Percentiles rank a stretch among this genome's conserved stretches.
Conservation (phyloP, 108 stramenopile genomes). For the Skeletonema grethae region DNA sequence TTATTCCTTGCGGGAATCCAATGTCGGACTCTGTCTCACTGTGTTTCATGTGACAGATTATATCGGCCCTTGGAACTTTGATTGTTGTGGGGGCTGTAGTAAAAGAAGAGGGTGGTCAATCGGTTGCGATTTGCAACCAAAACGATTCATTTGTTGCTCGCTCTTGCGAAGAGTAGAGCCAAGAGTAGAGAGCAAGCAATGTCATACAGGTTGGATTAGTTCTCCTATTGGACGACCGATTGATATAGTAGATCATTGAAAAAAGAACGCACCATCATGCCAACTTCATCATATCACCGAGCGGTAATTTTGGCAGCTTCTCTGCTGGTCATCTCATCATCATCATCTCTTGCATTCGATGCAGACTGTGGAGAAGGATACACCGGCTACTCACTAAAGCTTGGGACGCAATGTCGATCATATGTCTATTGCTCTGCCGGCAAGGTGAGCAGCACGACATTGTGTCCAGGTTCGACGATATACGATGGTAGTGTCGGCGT, state of each 20-base stretch:
- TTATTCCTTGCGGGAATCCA: no score
- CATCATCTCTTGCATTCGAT: slow-evolving; percentile 3
- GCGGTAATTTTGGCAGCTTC: not conserved
- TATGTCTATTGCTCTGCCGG: slow-evolving; percentile 38
- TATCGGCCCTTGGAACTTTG: not conserved
- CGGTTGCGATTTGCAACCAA: not conserved
- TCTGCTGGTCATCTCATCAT: not conserved
- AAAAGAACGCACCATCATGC: not conserved
- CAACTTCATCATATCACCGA: not conserved
- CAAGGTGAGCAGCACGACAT: not conserved
- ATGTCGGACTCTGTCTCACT: no score
- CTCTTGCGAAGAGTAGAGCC: no score
- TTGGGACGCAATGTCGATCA: slow-evolving; percentile 1
- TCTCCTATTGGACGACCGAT: no score
- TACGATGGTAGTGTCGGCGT: slow-evolving; percentile 31
- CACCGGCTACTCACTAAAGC: slow-evolving; percentile 26
- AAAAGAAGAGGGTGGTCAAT: not conserved
- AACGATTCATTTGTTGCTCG: not conserved
- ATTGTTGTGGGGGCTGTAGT: not conserved
- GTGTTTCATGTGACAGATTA: no score
- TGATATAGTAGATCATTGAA: no score
- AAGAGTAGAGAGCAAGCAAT: no score
- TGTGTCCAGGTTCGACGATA: slow-evolving; percentile 17
- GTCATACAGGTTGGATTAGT: no score
- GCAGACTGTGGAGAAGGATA: slow-evolving; percentile 15